These are phyloP conservation scores for Catharanthus roseus DNA, from an alignment of 257 asterid species.

Conservation along the genomic window DNA sequence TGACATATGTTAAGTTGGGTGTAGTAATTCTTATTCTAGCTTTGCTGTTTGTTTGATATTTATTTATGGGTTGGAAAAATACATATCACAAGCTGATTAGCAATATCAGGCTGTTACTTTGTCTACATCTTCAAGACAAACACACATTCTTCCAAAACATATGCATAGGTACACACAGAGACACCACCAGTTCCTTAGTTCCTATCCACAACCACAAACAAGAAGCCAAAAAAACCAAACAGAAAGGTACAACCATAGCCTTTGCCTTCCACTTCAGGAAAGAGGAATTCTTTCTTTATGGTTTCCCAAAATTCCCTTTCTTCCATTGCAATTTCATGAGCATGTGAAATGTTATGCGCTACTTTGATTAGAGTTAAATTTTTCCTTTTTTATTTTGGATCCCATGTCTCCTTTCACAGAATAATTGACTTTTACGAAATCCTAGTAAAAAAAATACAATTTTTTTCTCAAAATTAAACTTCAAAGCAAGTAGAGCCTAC, in stretches of 20 bases:
- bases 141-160: background rate
- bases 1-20: background rate
- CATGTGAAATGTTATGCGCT: background rate
- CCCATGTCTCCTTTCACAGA: too few species aligned
- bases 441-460: too few species aligned
- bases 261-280: conserved; percentile 1
- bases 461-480: too few species aligned
- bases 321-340: background rate
- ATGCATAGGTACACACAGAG: background rate
- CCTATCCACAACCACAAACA: conserved; percentile 9
- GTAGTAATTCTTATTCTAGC: background rate
- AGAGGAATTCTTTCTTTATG: background rate
- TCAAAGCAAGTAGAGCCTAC: too few species aligned
- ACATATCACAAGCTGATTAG: background rate
- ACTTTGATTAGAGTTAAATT: too few species aligned
- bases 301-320: background rate
- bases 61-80: background rate
- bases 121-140: conserved; percentile 1
- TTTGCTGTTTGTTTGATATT: background rate
- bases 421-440: too few species aligned
- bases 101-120: background rate
- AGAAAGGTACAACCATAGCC: conserved; percentile 3
- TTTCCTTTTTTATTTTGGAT: too few species aligned
- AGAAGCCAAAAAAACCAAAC: background rate
- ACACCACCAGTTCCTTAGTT: background rate